These are phyloP conservation scores for Pachyrhizus erosus DNA, from an alignment of 306 rosid genomes.

Conservation along the genomic window DNA sequence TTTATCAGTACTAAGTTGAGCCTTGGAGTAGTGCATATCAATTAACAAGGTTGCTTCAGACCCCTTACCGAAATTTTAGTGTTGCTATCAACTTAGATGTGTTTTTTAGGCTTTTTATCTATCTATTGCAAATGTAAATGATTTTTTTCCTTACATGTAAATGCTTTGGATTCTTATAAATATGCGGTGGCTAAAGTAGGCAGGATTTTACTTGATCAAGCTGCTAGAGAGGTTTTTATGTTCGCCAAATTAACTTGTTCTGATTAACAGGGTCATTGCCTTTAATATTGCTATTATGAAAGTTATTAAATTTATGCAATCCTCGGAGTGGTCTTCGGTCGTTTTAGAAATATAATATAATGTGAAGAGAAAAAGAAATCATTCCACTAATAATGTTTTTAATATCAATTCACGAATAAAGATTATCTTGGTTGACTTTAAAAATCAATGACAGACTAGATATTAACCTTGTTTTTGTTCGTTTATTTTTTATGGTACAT, in stretches of 20 bases:
- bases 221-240: background rate
- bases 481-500: background rate
- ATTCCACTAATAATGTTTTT: background rate
- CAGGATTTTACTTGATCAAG: slow-evolving; percentile 21
- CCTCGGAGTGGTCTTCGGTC: background rate
- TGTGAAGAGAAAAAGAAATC: background rate
- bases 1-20: slow-evolving; percentile 55
- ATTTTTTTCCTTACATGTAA: slow-evolving; percentile 36
- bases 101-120: slow-evolving; percentile 14
- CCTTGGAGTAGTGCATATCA: slow-evolving; percentile 46
- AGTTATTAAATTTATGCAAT: background rate
- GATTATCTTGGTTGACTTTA: background rate
- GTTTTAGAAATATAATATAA: background rate
- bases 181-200: background rate
- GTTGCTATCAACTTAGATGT: slow-evolving; percentile 4
- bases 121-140: slow-evolving; percentile 46
- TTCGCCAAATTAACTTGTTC: slow-evolving; percentile 1
- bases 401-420: background rate
- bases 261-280: background rate
- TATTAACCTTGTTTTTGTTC: background rate
- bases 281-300: background rate
- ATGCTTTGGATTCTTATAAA: slow-evolving; percentile 25
- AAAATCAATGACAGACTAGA: background rate
- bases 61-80: slow-evolving; percentile 37
- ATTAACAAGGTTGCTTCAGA: slow-evolving; percentile 34